A percentile compares a stretch with the other conserved stretches of the same genome.
Conservation (phyloP, 441 rosid species). For the Brassica hybrid region DNA sequence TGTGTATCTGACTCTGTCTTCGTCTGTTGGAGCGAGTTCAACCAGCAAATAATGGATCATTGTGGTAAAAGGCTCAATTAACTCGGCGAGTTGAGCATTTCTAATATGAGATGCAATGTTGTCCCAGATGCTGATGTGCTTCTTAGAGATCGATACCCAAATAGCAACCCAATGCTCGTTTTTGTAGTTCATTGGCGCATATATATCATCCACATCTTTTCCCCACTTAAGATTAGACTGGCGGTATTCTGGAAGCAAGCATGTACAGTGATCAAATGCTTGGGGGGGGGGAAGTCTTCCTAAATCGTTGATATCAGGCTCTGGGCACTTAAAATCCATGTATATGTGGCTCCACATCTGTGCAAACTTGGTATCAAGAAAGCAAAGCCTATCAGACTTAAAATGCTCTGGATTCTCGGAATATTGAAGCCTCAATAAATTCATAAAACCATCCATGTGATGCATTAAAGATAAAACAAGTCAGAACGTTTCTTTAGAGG, state of each 20-base stretch:
- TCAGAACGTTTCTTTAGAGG: neutral
- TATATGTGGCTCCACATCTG: neutral
- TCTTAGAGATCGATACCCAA: too few species aligned
- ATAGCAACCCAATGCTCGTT: too few species aligned
- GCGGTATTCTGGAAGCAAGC: too few species aligned
- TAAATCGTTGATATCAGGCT: too few species aligned
- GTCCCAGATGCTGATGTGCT: neutral
- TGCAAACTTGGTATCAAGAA: neutral
- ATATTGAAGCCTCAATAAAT: neutral
- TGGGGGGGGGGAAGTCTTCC: neutral
- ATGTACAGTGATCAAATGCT: neutral
- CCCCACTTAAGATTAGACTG: too few species aligned
- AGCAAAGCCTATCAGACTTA: neutral
- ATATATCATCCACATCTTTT: too few species aligned
- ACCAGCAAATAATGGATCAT: too few species aligned
- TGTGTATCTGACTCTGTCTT: too few species aligned
- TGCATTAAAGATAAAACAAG: neutral
- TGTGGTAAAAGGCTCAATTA: too few species aligned
- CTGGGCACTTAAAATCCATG: neutral
- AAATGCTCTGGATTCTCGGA: neutral
- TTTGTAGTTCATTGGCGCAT: too few species aligned
- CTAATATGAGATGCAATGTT: neutral
- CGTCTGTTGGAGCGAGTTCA: too few species aligned
- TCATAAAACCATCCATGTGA: neutral
- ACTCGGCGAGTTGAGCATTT: neutral